Conservation (phyloP, 169 alveolate species). For the Plasmodium gonderi region DNA sequence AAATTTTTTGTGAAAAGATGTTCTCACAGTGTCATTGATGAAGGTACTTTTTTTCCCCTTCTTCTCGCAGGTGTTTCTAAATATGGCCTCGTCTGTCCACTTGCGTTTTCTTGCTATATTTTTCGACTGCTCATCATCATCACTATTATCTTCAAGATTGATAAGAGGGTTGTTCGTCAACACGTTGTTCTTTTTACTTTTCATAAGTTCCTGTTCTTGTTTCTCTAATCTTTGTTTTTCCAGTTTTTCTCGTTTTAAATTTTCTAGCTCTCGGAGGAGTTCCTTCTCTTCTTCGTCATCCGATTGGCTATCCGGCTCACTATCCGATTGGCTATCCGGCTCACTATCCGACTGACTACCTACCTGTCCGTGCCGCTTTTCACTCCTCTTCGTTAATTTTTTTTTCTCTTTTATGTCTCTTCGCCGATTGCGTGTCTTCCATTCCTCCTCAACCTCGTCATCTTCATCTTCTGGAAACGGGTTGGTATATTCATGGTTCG, state of each 20-base stretch:
- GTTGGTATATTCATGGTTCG: slow-evolving; percentile 45
- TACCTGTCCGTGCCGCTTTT: background rate
- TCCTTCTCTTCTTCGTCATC: slow-evolving; percentile 88
- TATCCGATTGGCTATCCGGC: background rate
- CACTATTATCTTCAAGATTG: slow-evolving; percentile 63
- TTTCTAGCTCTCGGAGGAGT: slow-evolving; percentile 92
- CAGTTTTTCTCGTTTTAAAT: slow-evolving; percentile 91
- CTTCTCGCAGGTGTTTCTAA: slow-evolving; percentile 89
- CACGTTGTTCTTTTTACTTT: slow-evolving; percentile 77
- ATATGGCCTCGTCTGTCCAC: slow-evolving; percentile 93
- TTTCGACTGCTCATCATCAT: slow-evolving; percentile 76
- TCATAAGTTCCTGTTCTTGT: slow-evolving; percentile 77
- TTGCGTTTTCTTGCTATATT: slow-evolving; percentile 88
- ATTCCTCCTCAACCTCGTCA: slow-evolving; percentile 65
- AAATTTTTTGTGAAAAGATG: slow-evolving; percentile 94
- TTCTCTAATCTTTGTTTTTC: slow-evolving; percentile 85
- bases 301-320: background rate
- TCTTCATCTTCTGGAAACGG: slow-evolving; percentile 75
- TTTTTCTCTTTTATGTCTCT: background rate
- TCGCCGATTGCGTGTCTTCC: background rate
- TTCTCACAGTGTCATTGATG: slow-evolving; percentile 95
- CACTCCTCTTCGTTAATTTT: background rate
- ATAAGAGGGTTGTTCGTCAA: slow-evolving; percentile 87
- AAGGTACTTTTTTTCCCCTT: slow-evolving; percentile 79
- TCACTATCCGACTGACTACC: background rate